phyloP scores from a whole-genome alignment of 2,329 filamentous ascomycete genomes.

The Colletotrichum phormii region DNA sequence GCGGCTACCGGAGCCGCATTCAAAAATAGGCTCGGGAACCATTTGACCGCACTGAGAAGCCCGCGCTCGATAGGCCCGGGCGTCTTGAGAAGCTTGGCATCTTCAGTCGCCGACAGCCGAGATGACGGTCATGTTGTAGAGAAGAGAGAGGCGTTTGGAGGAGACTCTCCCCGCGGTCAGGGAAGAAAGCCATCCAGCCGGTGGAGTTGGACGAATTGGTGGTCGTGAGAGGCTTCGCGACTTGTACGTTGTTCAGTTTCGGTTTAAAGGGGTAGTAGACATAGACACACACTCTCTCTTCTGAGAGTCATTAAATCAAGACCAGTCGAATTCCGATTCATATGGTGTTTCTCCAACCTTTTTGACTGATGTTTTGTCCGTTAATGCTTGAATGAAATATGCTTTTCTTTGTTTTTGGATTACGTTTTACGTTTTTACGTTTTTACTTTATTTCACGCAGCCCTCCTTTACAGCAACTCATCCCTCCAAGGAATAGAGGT shows the following conservation, averaged over 20 bases:
- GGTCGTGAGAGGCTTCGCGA: conserved; percentile 1
- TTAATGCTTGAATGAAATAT: neutral
- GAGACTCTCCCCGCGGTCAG: conserved; percentile 5
- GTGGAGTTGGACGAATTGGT: conserved; percentile 35
- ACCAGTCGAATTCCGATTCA: neutral
- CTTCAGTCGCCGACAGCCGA: neutral
- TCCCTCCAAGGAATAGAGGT: conserved; percentile 58
- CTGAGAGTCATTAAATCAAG: neutral
- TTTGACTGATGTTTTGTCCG: neutral
- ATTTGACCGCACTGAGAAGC: conserved; percentile 13
- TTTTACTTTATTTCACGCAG: neutral
- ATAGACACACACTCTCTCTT: neutral
- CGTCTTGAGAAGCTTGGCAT: conserved; percentile 6
- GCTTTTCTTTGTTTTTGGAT: conserved; percentile 1
- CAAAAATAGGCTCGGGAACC: neutral
- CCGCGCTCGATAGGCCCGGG: conserved; percentile 28
- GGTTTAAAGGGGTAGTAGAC: neutral
- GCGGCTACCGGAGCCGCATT: neutral
- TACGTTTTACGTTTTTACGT: conserved; percentile 4
- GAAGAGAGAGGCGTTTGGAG: conserved; percentile 1
- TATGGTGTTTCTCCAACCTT: neutral
- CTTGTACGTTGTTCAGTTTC: neutral
- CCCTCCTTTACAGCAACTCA: conserved; percentile 44
- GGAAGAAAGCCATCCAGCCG: conserved; percentile 10
- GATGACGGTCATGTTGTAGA: neutral